Evolutionary conservation across 441 rosid genomes (phyloP).

Genomic region (Populus hybrid): DNA sequence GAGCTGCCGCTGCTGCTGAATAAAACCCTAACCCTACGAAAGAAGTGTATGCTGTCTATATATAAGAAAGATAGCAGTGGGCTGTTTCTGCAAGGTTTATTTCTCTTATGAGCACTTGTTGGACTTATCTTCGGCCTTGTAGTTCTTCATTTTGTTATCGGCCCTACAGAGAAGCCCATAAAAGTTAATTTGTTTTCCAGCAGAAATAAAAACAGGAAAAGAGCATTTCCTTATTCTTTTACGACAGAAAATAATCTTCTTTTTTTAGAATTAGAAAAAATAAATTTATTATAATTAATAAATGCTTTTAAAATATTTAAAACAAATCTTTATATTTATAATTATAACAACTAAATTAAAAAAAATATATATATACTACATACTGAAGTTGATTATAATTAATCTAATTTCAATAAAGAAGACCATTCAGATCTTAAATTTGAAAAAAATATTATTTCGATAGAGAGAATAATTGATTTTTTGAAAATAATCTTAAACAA

Average conservation of each 20-base stretch:
- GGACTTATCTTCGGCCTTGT: not conserved
- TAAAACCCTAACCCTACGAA: slow-evolving; percentile 17
- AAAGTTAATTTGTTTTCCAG: not conserved
- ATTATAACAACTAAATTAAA: not conserved
- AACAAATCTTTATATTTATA: too few species aligned
- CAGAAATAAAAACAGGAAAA: not conserved
- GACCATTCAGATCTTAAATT: not conserved
- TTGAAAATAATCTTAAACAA: too few species aligned
- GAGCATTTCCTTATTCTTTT: not conserved
- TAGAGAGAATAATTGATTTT: too few species aligned
- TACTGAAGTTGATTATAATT: too few species aligned
- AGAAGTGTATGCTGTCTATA: not conserved
- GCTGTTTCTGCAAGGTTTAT: not conserved
- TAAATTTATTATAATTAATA: too few species aligned
- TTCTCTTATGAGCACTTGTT: not conserved
- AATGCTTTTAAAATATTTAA: too few species aligned
- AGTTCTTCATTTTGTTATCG: not conserved
- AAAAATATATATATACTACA: too few species aligned
- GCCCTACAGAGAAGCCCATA: too few species aligned
- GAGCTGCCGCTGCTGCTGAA: not conserved
- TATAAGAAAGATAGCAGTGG: not conserved
- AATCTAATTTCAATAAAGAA: not conserved
- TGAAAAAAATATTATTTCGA: too few species aligned
- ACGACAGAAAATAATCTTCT: not conserved
- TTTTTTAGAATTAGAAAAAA: too few species aligned